A percentile compares a stretch with the other conserved stretches of the same genome.
Conservation (phyloP, 1,284 basidiomycete genomes). For the Papiliotrema flavescens region DNA sequence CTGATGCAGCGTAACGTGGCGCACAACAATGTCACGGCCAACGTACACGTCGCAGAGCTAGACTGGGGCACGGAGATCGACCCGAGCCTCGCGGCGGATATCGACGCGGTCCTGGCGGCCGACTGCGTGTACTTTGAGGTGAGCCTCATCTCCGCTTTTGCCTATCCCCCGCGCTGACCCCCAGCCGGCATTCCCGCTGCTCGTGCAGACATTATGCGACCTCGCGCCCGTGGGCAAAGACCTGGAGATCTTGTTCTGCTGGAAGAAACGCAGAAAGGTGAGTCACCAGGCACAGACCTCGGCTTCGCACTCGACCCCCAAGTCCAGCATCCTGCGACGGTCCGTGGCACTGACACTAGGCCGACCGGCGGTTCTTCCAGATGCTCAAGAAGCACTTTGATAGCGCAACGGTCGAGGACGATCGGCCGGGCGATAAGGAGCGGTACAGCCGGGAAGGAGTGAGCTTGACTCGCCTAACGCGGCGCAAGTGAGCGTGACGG, state of each 20-base stretch:
- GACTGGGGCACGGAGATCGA: conserved; percentile 58
- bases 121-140: conserved; percentile 92
- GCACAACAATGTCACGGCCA: conserved; percentile 57
- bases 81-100: conserved; percentile 39
- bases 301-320: background rate
- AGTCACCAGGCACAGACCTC: conserved; percentile 2
- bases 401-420: conserved; percentile 48
- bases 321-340: background rate
- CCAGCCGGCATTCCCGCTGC: conserved; percentile 77
- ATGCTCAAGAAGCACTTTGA: conserved; percentile 75
- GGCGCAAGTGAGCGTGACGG: conserved; percentile 16
- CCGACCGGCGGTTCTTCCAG: conserved; percentile 83
- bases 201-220: conserved; percentile 72
- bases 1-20: conserved; percentile 70
- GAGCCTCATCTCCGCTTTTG: background rate
- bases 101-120: conserved; percentile 73
- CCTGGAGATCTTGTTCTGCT: conserved; percentile 80
- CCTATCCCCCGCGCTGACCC: background rate
- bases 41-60: conserved; percentile 63
- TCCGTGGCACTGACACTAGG: conserved; percentile 52
- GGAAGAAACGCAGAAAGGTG: conserved; percentile 89
- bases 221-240: conserved; percentile 53
- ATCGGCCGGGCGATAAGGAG: conserved; percentile 40
- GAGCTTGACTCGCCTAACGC: conserved; percentile 33
- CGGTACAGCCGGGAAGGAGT: conserved; percentile 43